These are phyloP conservation scores for Carex myosuroides DNA, from an alignment of 176 grass and related monocot species.

Conservation along the genomic window DNA sequence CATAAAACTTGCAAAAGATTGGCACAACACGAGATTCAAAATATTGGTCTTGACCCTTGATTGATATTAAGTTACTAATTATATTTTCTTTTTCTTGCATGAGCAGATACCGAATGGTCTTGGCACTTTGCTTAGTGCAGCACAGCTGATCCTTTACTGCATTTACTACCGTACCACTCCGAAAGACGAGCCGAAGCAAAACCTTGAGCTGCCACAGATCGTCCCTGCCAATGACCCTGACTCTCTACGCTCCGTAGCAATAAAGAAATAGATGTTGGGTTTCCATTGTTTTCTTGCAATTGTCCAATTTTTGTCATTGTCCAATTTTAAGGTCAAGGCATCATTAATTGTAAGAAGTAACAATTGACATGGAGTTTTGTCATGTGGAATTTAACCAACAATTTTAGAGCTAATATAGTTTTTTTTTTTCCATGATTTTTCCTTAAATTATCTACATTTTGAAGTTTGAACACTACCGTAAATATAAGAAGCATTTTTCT, in stretches of 20 bases:
- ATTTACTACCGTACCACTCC: conserved; percentile 44
- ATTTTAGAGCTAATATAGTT: too few relatives aligned
- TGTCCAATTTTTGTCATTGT: too few relatives aligned
- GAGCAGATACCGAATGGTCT: conserved; percentile 58
- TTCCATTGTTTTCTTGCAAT: not conserved
- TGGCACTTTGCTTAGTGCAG: conserved; percentile 26
- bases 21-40: too few relatives aligned
- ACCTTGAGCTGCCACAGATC: conserved; percentile 24
- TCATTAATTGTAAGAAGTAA: too few relatives aligned
- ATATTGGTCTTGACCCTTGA: too few relatives aligned
- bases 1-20: not conserved
- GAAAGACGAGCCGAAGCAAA: conserved; percentile 12
- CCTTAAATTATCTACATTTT: too few relatives aligned
- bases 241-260: not conserved
- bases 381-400: too few relatives aligned
- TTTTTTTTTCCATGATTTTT: too few relatives aligned
- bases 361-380: too few relatives aligned
- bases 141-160: conserved; percentile 52
- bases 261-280: not conserved
- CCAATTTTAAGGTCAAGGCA: too few relatives aligned
- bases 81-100: not conserved
- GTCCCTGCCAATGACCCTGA: not conserved
- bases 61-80: not conserved
- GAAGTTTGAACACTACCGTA: too few relatives aligned
- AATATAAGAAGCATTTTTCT: too few relatives aligned